Evolutionary conservation across 2,329 filamentous ascomycete species (phyloP), one percentile per base, ranked within the genome.

Genomic region (Fusarium denticulatum): DNA sequence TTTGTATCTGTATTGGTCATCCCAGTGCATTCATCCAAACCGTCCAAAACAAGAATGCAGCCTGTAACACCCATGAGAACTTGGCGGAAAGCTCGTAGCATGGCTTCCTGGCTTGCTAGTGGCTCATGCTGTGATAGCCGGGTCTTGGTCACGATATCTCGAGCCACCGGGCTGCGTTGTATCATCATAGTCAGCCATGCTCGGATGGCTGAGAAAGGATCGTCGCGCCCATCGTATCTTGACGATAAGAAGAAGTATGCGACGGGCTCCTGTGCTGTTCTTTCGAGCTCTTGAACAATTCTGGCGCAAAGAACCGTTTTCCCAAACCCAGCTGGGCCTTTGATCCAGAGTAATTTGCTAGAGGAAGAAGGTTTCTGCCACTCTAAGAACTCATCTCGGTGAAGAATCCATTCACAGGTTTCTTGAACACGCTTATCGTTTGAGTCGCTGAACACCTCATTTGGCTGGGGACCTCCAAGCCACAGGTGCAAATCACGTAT

Each of bases 261-360:
- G 2, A 80, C 34, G 0, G 71, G 57, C 16, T 0, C 12, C 1
- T 16, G 2, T n/a, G 22, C 2, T 2, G 30, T 64, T 2, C 24
- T 34, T 8, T 56, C 52, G 1, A 82, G 40, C 30, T 81, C 47
- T 36, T 82, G 43, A 3, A 81, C 60, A 0, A 83, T 28, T 11
- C 58, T 76, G 7, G 81, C 71, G 57, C 79, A 80, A 3, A 83
- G 69, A 1, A 81, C 53, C 0, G 81, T 83, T 56, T 83, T 83
- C 0, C 81, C 81, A 42, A 79, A 82, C 0, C 81, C 76, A 2
- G 72, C 62, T 28, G 72, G 69, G 2, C 80, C 80, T 42, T 79
- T 69, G 20, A 82, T 75, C 81, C 82, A 83, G 1, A 83, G 64
- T 5, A 81, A 0, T 15, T 73, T 76, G 20, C 13, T 14, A 3